Evolutionary conservation across 805 yeast species (phyloP), one percentile per base, ranked within the genome.

Genomic region (Candida xiaguanensis): DNA sequence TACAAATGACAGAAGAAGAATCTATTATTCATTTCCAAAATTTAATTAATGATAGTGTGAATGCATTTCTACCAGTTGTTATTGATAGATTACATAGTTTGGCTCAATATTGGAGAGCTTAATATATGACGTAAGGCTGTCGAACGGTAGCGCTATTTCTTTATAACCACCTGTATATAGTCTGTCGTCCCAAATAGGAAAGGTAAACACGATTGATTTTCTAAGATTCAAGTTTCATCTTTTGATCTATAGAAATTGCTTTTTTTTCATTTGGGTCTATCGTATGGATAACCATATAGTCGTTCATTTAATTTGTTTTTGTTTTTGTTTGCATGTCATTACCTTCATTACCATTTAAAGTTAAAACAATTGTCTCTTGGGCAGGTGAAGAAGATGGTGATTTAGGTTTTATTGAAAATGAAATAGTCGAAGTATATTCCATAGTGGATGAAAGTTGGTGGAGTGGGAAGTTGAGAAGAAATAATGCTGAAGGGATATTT

Each of bases 81-180:
- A 93, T 93, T 39, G 99, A 93, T 55, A 78, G 96, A 47, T 65
- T 93, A 38, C 99, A 93, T 59, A 88, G 91, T 62, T 72, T 93
- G 56, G 97, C 99, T 0, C 99, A 93, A 56, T 93, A 93, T 56
- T 95, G 99, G 99, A 69, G 99, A 44, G 89, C 97, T 0, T 91
- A 45, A 42, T 17, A 25, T 32, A 34, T 18, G 15, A 8, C 31
- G 19, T 25, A 20, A n/a, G n/a, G n/a, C n/a, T n/a, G n/a, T n/a
- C n/a, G n/a, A n/a, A n/a, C n/a, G n/a, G n/a, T n/a, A n/a, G n/a
- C n/a, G n/a, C n/a, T n/a, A n/a, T n/a, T n/a, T n/a, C n/a, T n/a
- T n/a, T n/a, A n/a, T n/a, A n/a, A n/a, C n/a, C n/a, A 28, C 31
- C 31, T 28, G 31, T 15, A 28, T 28, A 15, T 28, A 28, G n/a